Evolutionary conservation across 2,329 filamentous ascomycete species (phyloP), one percentile per base, ranked within the genome.

Genomic region (Fusarium mangiferae): DNA sequence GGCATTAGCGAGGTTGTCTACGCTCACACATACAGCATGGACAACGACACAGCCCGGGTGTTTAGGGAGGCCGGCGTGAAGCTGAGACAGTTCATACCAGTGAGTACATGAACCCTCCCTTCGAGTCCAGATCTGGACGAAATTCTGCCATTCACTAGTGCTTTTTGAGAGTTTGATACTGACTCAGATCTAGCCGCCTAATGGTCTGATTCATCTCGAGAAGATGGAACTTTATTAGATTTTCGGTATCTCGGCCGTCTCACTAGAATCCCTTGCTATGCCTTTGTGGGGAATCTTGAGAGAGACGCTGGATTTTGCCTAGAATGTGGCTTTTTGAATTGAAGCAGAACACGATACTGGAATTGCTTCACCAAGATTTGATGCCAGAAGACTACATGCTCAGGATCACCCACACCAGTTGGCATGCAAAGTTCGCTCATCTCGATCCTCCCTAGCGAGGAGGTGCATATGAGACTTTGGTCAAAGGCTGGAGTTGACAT

Each of bases 1-100:
- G 96, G 96, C 24, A 98, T 99, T 75, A 91, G 90, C 46, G 96
- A 99, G 86, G 96, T 99, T 20, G 95, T 99, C 20, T 99, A 98
- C 79, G 95, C 91, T 74, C 93, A 97, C 80, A 91, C 93, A 33
- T 99, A 99, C 81, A 96, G 96, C 81, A 98, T 99, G 92, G 96
- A 99, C 80, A 89, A 86, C 45, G 90, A 94, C 81, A 93, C 94
- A 42, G 94, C 95, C 14, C 89, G 90, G 58, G 93, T 99, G 35
- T 93, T 99, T 75, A 86, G 90, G 66, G 90, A 95, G 81, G 95
- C 95, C 12, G 96, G 96, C 2, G 93, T 98, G 24, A 90, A 88
- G 70, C 84, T 99, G 78, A 89, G 96, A 76, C 95, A 98, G 82
- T 98, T 98, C 80, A 92, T 91, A 72, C 94, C 94, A 70, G 93